A percentile compares a stretch with the other conserved stretches of the same genome.
Evolutionary conservation across 108 stramenopile genomes (phyloP).

Genomic region (Nitzschia palea): DNA sequence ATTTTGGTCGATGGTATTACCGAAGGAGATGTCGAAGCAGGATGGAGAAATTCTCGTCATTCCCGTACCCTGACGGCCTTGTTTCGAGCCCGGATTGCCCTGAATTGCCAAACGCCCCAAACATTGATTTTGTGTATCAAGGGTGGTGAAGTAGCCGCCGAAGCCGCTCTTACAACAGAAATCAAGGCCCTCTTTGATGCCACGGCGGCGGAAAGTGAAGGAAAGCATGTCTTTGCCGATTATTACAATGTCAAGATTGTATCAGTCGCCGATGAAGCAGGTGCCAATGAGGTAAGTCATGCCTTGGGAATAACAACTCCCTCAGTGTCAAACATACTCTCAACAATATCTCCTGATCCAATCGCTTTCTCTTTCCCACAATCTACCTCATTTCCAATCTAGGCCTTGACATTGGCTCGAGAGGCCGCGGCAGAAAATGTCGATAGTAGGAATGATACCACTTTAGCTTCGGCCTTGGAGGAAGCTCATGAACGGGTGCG

Average conservation of each 20-base stretch:
- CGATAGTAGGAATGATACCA: slow-evolving; percentile 22
- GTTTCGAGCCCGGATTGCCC: slow-evolving; percentile 48
- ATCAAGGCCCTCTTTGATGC: slow-evolving; percentile 63
- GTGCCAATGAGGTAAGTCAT: slow-evolving; percentile 39
- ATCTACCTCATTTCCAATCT: not conserved
- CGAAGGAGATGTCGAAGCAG: slow-evolving; percentile 67
- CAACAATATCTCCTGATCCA: too few species aligned
- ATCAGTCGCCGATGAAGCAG: slow-evolving; percentile 39
- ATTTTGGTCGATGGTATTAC: slow-evolving; percentile 75
- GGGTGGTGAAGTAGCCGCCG: slow-evolving; percentile 34
- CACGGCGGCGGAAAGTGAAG: slow-evolving; percentile 46
- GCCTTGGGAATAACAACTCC: too few species aligned
- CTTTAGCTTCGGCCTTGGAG: slow-evolving; percentile 45
- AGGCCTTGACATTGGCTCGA: slow-evolving; percentile 46
- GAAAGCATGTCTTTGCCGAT: slow-evolving; percentile 35
- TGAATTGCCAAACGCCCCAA: slow-evolving; percentile 7
- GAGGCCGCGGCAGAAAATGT: slow-evolving; percentile 26
- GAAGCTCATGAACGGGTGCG: slow-evolving; percentile 49
- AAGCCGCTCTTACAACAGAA: slow-evolving; percentile 31
- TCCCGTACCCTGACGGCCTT: slow-evolving; percentile 73
- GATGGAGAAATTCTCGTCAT: slow-evolving; percentile 69
- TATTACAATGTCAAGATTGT: slow-evolving; percentile 52
- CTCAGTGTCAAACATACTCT: too few species aligned
- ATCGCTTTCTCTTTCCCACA: too few species aligned
- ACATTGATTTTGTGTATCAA: slow-evolving; percentile 58